Base-by-base conservation (phyloP, 163 green algal genomes). In the Scenedesmus sp. region DNA sequence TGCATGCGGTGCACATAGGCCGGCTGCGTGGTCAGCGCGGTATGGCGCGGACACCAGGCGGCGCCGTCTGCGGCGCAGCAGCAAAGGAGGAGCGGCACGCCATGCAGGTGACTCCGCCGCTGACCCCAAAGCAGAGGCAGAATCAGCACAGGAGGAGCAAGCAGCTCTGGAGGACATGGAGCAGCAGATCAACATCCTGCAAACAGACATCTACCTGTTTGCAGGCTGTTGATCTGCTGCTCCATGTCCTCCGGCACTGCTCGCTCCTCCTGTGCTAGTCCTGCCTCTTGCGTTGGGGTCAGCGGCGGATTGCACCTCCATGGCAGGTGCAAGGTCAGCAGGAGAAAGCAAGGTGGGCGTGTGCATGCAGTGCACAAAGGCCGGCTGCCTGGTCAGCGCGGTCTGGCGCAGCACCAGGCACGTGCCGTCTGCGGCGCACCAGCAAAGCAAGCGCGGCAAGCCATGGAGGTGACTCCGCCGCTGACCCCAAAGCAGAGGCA, bases 1-100 rank as follows among this genome's bases (percentile, higher is more conserved):
- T n/a, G n/a, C n/a, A 90, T 83, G 85, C 85, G 78, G 85, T 90
- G 72, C 1, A 70, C 85, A 16, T 26, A n/a, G 33, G 65, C 56
- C 2, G 70, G 85, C n/a, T 90, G 85, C 20, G 30, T 37, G 40
- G 35, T 30, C n/a, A 90, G 42, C 15, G 70, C 85, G 9, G 44
- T 40, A 1, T 80, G 22, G 9, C 83, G 61, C 13, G 83, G 37
- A 24, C 3, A 89, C 83, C 40, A 35, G 9, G 10, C 43, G 44
- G 35, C 83, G 3, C 83, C 83, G 44, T 89, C 83, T 43, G 33
- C 72, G 26, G 37, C 35, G 51, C 51, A 61, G 7, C 6, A 22
- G 12, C 51, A 61, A 61, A 24, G 51, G 13, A 22, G n/a, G 53
- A 68, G 53, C 13, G 18, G 13, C 26, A 13, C 49, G 13, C 13